These are phyloP conservation scores for Dictyostelium intermedium DNA, from an alignment of 78 protist species.

Conservation along the genomic window DNA sequence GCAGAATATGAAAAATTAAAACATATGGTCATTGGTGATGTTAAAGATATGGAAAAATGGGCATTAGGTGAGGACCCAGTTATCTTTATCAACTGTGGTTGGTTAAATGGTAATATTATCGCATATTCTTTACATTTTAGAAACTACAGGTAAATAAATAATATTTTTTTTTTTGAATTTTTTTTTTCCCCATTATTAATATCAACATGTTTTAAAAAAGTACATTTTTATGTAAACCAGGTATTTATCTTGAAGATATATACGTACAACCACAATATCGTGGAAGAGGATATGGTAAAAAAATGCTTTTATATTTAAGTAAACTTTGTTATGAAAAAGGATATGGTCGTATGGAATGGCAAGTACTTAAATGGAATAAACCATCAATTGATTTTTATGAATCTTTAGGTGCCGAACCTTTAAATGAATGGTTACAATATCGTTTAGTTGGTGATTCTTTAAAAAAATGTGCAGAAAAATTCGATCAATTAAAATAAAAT, in stretches of 20 bases:
- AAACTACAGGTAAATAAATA: neutral
- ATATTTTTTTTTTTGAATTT: neutral
- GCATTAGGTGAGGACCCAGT: conserved; percentile 16
- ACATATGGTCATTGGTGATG: conserved; percentile 14
- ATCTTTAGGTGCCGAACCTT: conserved; percentile 34
- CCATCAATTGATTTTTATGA: conserved; percentile 48
- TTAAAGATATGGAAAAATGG: neutral
- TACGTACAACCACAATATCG: conserved; percentile 55
- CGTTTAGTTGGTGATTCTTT: conserved; percentile 26
- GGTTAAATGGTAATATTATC: conserved; percentile 11
- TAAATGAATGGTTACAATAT: conserved; percentile 51
- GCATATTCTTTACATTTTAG: neutral
- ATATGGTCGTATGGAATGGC: conserved; percentile 76
- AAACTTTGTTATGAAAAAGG: conserved; percentile 31
- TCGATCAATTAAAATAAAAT: neutral
- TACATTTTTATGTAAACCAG: conserved; percentile 35
- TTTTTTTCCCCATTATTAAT: neutral
- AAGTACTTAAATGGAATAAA: conserved; percentile 55
- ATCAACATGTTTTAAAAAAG: neutral
- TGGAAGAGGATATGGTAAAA: conserved; percentile 58
- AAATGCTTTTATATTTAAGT: conserved; percentile 20
- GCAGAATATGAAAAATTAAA: conserved; percentile 52
- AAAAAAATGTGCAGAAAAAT: conserved; percentile 14
- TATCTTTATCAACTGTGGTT: neutral
- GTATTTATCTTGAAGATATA: conserved; percentile 55